phyloP scores from a whole-genome alignment of 257 asterid genomes.

The Solanum verrucosum region DNA sequence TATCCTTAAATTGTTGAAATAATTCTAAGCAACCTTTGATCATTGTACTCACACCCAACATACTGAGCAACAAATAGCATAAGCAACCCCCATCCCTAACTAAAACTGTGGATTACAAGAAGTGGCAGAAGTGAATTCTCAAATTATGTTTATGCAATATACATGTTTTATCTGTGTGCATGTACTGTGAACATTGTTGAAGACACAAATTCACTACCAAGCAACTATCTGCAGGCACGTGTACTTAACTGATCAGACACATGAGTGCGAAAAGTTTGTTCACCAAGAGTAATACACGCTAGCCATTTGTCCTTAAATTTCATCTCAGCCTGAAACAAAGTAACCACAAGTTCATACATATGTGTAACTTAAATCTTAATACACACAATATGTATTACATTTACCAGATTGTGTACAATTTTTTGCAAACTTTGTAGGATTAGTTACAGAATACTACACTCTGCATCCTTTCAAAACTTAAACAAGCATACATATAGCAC shows the following conservation, averaged over 20 bases:
- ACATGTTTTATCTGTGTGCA: neutral
- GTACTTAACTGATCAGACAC: slow-evolving; percentile 71
- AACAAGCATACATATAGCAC: neutral
- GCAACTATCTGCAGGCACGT: neutral
- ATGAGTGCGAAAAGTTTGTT: slow-evolving; percentile 79
- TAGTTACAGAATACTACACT: neutral
- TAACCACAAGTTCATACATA: neutral
- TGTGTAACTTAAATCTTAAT: neutral
- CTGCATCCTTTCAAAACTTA: neutral
- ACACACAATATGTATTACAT: neutral
- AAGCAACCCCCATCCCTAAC: neutral
- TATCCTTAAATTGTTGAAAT: neutral
- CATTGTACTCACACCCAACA: neutral
- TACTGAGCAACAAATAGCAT: neutral
- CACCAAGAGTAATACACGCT: slow-evolving; percentile 84
- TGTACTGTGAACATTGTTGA: neutral
- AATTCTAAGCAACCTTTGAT: neutral
- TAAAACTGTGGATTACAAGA: neutral
- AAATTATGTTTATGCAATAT: neutral
- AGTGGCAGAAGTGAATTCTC: neutral
- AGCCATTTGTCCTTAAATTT: slow-evolving; percentile 91
- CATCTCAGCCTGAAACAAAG: slow-evolving; percentile 78
- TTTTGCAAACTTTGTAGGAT: neutral
- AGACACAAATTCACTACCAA: neutral
- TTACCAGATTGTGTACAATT: neutral